These are phyloP conservation scores for Arthrobotrys sinensis DNA, from an alignment of 2,329 filamentous ascomycete species.

Conservation along the genomic window DNA sequence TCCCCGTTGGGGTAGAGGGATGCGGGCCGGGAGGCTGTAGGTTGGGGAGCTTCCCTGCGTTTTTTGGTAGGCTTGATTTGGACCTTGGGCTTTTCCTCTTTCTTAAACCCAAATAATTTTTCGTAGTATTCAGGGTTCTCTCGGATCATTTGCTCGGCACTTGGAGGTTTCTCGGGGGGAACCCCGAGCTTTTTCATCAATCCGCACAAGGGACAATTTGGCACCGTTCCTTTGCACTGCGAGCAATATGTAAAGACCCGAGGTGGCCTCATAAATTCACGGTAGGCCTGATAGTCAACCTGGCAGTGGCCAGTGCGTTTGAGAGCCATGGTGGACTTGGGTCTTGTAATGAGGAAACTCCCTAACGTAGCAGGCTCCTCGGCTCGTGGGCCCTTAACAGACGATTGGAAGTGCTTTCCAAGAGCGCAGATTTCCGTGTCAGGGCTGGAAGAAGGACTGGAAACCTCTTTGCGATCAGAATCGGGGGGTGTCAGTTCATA, in stretches of 20 bases:
- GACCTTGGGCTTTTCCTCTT: conserved; percentile 6
- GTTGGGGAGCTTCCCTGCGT: neutral
- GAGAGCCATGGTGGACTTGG: conserved; percentile 15
- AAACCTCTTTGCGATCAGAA: neutral
- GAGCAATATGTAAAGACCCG: conserved; percentile 30
- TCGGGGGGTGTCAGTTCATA: neutral
- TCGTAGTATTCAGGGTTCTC: conserved; percentile 20
- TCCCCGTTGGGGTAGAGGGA: conserved; percentile 28
- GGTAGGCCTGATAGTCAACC: conserved; percentile 17
- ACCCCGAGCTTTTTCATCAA: neutral
- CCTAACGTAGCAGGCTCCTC: neutral
- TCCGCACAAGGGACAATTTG: conserved; percentile 39
- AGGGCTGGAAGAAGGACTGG: neutral
- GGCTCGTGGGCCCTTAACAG: neutral
- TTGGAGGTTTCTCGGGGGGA: conserved; percentile 9
- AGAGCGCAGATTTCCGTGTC: neutral
- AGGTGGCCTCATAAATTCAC: conserved; percentile 31
- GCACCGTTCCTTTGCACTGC: conserved; percentile 2
- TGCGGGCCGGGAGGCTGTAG: neutral
- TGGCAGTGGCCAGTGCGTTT: conserved; percentile 13
- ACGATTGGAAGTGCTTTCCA: neutral
- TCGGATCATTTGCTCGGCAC: conserved; percentile 31
- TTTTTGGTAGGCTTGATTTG: conserved; percentile 8
- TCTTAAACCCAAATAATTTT: conserved; percentile 26
- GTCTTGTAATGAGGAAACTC: neutral